phyloP scores from a whole-genome alignment of 2,329 filamentous ascomycete species.

The Trichoderma sp. region DNA sequence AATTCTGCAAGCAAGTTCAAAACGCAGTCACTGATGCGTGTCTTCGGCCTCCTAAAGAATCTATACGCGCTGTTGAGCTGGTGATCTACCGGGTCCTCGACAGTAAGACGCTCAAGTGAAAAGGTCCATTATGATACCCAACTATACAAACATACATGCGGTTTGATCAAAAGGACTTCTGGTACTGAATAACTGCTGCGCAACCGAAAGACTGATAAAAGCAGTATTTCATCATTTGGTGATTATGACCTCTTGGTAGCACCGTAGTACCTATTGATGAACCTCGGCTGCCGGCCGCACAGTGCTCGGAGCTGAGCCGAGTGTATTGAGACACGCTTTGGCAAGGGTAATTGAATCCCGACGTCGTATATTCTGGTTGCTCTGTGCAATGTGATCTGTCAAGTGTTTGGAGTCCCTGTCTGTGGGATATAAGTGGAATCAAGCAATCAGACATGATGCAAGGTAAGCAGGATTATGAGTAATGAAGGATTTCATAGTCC shows the following conservation, averaged over 20 bases:
- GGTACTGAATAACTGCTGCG: neutral
- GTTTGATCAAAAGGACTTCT: neutral
- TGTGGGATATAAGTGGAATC: neutral
- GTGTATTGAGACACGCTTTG: conserved; percentile 3
- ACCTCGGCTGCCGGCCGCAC: neutral
- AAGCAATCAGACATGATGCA: neutral
- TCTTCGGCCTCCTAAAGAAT: neutral
- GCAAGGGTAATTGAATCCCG: conserved; percentile 9
- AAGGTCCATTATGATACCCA: neutral
- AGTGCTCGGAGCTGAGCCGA: conserved; percentile 6
- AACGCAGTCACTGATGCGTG: neutral
- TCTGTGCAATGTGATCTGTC: conserved; percentile 10
- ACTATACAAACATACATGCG: neutral
- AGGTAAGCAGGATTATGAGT: neutral
- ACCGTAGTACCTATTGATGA: neutral
- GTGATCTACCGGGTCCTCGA: neutral
- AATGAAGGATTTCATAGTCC: neutral
- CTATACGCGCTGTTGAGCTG: neutral
- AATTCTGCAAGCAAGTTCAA: neutral
- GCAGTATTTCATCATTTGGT: neutral
- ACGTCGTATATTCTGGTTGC: neutral
- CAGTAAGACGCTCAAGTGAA: neutral
- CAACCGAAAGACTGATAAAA: neutral
- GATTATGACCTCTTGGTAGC: neutral
- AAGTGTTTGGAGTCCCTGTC: neutral